A percentile compares a stretch with the other conserved stretches of the same genome.
phyloP scores from a whole-genome alignment of 257 asterid species.

The Nicotiana obtusifolia region DNA sequence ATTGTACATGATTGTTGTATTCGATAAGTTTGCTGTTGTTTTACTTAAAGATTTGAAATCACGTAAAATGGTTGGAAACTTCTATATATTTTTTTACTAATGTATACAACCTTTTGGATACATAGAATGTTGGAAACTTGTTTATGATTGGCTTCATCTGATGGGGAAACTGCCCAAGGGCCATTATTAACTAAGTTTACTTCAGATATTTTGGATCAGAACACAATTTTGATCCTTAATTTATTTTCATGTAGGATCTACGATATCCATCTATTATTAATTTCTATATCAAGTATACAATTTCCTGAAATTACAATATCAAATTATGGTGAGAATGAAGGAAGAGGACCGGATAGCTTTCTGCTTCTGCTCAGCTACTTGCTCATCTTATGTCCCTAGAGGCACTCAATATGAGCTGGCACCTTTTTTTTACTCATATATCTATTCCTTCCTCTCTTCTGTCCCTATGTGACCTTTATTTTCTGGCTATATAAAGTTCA shows the following conservation, averaged over 20 bases:
- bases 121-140: background rate
- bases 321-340: background rate
- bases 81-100: background rate
- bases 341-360: background rate
- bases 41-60: too few relatives aligned
- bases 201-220: background rate
- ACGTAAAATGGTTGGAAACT: background rate
- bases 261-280: background rate
- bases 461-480: background rate
- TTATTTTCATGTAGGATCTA: background rate
- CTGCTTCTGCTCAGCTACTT: background rate
- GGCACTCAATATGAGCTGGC: background rate
- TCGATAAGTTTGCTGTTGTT: background rate
- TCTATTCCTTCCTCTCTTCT: background rate
- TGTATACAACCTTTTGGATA: background rate
- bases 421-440: background rate
- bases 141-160: background rate
- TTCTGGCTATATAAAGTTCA: background rate
- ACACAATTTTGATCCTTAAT: background rate
- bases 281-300: background rate
- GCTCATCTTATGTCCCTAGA: background rate
- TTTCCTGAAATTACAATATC: background rate
- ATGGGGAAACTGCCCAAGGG: background rate
- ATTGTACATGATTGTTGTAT: background rate
- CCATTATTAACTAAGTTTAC: background rate